These are phyloP conservation scores for Camellia granthamiana DNA, from an alignment of 148 eudicot genomes.

Conservation along the genomic window DNA sequence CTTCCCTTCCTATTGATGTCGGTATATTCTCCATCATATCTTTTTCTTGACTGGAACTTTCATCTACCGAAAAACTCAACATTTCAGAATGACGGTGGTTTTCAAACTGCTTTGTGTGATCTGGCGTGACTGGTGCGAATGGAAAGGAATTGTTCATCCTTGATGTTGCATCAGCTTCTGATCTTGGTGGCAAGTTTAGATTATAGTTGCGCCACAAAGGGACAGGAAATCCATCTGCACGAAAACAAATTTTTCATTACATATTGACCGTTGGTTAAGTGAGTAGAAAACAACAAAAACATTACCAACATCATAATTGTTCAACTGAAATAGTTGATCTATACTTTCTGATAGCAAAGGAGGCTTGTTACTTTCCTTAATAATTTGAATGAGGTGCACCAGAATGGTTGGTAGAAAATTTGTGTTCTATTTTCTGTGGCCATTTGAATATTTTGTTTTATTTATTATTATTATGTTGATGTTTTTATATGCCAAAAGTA, in stretches of 20 bases:
- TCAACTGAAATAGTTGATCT: background rate
- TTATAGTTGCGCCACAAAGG: constrained; percentile 25
- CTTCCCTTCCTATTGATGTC: constrained; percentile 18
- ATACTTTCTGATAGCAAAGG: background rate
- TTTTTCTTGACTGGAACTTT: constrained; percentile 31
- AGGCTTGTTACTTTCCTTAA: background rate
- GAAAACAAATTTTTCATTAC: constrained; percentile 4
- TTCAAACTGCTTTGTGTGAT: constrained; percentile 33
- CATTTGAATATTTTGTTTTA: too few relatives aligned
- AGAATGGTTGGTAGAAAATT: background rate
- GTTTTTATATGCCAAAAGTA: too few relatives aligned
- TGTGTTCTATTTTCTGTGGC: background rate
- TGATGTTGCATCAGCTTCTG: constrained; percentile 25
- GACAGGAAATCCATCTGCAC: constrained; percentile 36
- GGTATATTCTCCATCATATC: constrained; percentile 28
- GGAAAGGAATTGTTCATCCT: constrained; percentile 28
- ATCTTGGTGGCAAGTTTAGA: constrained; percentile 32
- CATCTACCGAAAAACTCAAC: constrained; percentile 24
- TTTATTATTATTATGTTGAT: too few relatives aligned
- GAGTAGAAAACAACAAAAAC: background rate
- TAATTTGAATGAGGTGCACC: too few relatives aligned
- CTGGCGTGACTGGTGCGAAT: constrained; percentile 55
- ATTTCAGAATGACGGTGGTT: constrained; percentile 19
- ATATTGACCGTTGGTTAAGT: background rate
- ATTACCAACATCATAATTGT: too few relatives aligned